These are phyloP conservation scores for Tirmania nivea DNA, from an alignment of 495 filamentous ascomycete genomes.

Conservation along the genomic window DNA sequence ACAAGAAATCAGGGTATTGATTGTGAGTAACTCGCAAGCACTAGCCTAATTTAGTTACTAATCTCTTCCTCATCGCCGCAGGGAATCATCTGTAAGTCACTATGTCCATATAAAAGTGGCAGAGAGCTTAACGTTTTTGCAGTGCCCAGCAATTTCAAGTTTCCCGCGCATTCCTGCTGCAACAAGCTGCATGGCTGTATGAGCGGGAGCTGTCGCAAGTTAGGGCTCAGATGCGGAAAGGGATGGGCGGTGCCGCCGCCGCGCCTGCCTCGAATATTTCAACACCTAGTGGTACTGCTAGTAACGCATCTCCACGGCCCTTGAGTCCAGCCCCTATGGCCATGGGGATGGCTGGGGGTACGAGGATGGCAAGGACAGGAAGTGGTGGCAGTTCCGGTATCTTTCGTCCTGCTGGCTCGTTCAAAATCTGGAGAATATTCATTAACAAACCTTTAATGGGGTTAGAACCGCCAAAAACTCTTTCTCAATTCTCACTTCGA, in stretches of 20 bases:
- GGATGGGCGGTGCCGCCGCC: conserved; percentile 21
- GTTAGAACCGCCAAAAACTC: no score
- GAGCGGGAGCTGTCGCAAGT: conserved; percentile 77
- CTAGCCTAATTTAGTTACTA: not conserved
- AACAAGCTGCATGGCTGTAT: conserved; percentile 88
- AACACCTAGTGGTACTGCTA: conserved; percentile 7
- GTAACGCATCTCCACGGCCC: conserved; percentile 24
- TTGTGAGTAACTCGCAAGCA: conserved; percentile 33
- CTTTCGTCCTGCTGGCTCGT: not conserved
- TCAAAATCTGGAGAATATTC: not conserved
- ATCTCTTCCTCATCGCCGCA: no score
- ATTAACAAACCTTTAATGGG: no score
- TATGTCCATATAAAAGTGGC: no score
- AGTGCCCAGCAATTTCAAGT: conserved; percentile 29
- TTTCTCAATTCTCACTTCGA: no score
- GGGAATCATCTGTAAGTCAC: no score
- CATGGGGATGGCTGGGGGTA: conserved; percentile 27
- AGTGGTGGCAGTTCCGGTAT: conserved; percentile 29
- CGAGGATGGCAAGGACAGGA: conserved; percentile 35
- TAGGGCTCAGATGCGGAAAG: conserved; percentile 65
- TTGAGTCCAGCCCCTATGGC: conserved; percentile 29
- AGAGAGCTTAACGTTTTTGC: no score
- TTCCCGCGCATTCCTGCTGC: conserved; percentile 66
- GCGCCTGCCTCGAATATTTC: conserved; percentile 25
- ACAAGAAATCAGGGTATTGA: conserved; percentile 56